Conservation (phyloP, 2,329 filamentous ascomycete genomes). For the Fusarium liriodendri region DNA sequence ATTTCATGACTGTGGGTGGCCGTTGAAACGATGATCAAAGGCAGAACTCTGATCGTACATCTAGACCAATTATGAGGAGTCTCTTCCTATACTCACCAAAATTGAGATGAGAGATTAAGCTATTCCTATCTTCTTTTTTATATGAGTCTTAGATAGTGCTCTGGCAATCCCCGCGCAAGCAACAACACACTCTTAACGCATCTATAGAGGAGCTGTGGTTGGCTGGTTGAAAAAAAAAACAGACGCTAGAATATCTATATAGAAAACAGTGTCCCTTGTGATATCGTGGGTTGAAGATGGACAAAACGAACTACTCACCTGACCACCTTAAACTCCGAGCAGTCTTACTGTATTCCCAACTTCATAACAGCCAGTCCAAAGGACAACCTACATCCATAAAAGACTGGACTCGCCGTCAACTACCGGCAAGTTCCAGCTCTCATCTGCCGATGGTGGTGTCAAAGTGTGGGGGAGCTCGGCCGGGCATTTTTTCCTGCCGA, state of each 20-base stretch:
- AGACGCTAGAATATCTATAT: too few relatives aligned
- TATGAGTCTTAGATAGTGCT: too few relatives aligned
- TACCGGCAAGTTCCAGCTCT: neutral
- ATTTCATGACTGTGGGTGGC: constrained; percentile 12
- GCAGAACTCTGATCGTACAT: neutral
- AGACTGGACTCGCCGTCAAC: neutral
- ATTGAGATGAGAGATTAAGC: too few relatives aligned
- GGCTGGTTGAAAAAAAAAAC: too few relatives aligned
- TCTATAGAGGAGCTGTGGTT: too few relatives aligned
- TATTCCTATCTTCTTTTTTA: too few relatives aligned
- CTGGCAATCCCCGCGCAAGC: too few relatives aligned
- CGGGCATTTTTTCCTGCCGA: constrained; percentile 41
- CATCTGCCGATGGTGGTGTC: neutral
- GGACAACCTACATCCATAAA: neutral
- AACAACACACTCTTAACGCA: neutral
- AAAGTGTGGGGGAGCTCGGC: constrained; percentile 21
- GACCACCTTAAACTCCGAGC: neutral
- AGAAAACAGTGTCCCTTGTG: neutral
- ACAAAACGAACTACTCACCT: neutral
- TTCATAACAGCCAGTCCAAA: neutral
- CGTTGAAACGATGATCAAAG: neutral
- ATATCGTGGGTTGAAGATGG: neutral
- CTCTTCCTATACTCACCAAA: too few relatives aligned
- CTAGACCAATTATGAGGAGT: too few relatives aligned
- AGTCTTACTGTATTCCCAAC: neutral